Base-by-base conservation (phyloP, 495 filamentous ascomycete genomes). In the Tuber brumale region DNA sequence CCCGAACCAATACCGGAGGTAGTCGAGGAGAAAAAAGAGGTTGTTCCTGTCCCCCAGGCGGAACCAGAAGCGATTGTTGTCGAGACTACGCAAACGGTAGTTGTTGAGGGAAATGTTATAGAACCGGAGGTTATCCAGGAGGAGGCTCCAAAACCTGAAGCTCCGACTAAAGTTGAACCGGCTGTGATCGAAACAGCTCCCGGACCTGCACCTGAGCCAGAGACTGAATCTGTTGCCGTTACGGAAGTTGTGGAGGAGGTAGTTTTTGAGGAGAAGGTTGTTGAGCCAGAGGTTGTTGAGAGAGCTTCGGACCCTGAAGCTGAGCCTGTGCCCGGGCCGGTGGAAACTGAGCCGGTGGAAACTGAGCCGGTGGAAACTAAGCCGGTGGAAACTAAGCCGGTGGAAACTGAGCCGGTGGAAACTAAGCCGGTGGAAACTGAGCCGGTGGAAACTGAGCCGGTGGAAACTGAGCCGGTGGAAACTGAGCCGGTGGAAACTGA, bases 11-110 rank as follows among this genome's bases (percentile, higher is more conserved):
- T 19, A n/a, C 76, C 37, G 31, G 75, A 42, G 27, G n/a, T 57
- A 42, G 75, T 18, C 10, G 71, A 79, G 69, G 66, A 48, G 41
- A 74, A 70, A 45, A 39, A 74, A 42, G 71, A 77, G 35, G 66
- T 21, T 43, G 27, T 35, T 39, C 39, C 74, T 42, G 8, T 21
- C 35, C 35, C 37, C 23, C 71, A 42, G 42, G 70, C 35, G 14
- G 27, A 21, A 35, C 16, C 39, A 37, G 70, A 31, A 39, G 48
- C 35, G 27, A 16, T 35, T n/a, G 19, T 19, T 35, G 46, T 61
- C 23, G 72, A 69, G 41, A 21, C 42, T 73, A 35, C 69, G 72
- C 72, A 43, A 66, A 31, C n/a, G 4, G 27, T 16, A 23, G 74
- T 37, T 14, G 72, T 46, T 76, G 74, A 23, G 37, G 74, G 31